Evolutionary conservation across 139 green algal species (phyloP), one percentile per base, ranked within the genome.

Genomic region (Axilococcus clingmanii): DNA sequence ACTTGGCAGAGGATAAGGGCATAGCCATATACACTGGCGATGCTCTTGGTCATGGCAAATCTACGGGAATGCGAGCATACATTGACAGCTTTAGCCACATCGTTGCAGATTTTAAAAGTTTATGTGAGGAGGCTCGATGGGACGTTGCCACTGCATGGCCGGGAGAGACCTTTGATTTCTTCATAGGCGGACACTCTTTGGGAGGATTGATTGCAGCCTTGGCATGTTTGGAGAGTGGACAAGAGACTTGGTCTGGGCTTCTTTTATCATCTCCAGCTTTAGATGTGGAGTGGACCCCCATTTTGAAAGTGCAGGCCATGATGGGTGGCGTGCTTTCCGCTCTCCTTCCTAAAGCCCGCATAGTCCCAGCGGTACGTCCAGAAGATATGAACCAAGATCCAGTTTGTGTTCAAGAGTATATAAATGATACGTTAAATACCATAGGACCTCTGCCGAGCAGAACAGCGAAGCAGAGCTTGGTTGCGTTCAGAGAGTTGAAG

Each of bases 251-350:
- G 68, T 46, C 63, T 0, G 82, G 80, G 5, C 55, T 87, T 16
- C 33, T 91, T 16, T 33, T 89, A 20, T 69, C 65, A 51, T 79
- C 73, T 4, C 66, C 80, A 3, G 59, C 73, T 9, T 61, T 91
- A 15, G 78, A 83, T 19, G 72, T 89, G 19, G 80, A 86, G 48
- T 87, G 78, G 82, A 85, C 59, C 0, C 48, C 48, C 2, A 31
- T 75, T 12, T 69, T 89, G 8, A 72, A 58, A 58, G 35, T 77
- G 17, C 80, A 87, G 44, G 77, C 82, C 0, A 48, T 57, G 0
- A 17, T 91, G 25, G 73, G 79, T 29, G 52, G 37, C 20, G 16
- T 87, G 38, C 40, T 91, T 38, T 57, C 72, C 4, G 12, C 37
- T 0, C 27, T 87, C 3, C 19, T 82, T 1, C 82, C 82, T 0